phyloP scores from a whole-genome alignment of 2,329 filamentous ascomycete species.

The Exophiala mesophila region DNA sequence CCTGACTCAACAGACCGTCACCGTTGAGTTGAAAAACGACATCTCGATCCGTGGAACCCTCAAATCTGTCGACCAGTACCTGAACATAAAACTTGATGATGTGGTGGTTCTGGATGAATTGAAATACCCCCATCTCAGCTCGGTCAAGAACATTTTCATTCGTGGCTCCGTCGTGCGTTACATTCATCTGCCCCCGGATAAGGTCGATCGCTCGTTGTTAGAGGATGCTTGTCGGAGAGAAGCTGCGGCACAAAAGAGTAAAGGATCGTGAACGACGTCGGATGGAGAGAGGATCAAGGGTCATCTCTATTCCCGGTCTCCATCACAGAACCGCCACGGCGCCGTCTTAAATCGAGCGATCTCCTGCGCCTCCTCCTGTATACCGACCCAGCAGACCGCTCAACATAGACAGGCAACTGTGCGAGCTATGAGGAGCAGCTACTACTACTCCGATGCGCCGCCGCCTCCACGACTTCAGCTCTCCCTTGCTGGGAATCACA shows the following conservation, averaged over 20 bases:
- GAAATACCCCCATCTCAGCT: conserved; percentile 86
- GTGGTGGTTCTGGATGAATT: conserved; percentile 88
- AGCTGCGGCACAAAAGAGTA: conserved; percentile 35
- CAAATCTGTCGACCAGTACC: conserved; percentile 96
- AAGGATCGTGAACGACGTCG: conserved; percentile 13
- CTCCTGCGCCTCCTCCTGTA: no score
- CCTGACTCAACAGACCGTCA: conserved; percentile 93
- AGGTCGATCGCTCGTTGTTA: conserved; percentile 78
- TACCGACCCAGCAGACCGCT: no score
- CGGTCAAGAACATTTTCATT: conserved; percentile 95
- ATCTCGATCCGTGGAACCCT: conserved; percentile 92
- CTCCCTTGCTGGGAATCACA: no score
- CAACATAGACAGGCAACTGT: no score
- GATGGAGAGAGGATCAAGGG: no score
- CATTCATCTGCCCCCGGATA: conserved; percentile 75
- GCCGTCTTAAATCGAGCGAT: no score
- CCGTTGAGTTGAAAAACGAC: conserved; percentile 98
- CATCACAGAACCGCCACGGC: no score
- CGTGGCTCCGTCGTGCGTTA: conserved; percentile 89
- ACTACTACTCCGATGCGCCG: no score
- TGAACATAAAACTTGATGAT: conserved; percentile 98
- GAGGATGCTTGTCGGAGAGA: conserved; percentile 90
- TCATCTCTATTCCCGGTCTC: no score
- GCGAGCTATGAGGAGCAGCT: no score
- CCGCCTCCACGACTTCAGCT: no score